These are phyloP conservation scores for Tricholoma saponaceum DNA, from an alignment of 768 basidiomycete genomes.

Conservation along the genomic window DNA sequence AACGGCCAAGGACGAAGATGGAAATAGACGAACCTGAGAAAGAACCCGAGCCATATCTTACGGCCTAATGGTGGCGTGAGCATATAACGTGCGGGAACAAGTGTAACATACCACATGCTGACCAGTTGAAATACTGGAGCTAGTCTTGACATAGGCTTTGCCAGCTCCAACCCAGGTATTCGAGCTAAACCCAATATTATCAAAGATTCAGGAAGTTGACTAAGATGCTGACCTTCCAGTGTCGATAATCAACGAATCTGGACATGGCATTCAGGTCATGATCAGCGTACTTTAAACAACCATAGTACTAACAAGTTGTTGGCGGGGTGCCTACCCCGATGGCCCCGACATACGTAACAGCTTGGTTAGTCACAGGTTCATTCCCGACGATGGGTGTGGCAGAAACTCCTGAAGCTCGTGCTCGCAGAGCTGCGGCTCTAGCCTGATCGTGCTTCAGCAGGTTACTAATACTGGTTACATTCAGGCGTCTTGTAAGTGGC, in stretches of 20 bases:
- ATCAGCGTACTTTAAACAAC: not conserved
- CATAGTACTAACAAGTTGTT: conserved; percentile 43
- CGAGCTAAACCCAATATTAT: conserved; percentile 39
- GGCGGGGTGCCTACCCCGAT: conserved; percentile 53
- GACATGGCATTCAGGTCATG: not conserved
- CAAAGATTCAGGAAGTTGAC: not conserved
- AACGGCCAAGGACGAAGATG: not conserved
- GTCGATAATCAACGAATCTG: conserved; percentile 55
- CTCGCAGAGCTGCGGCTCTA: conserved; percentile 42
- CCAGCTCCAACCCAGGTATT: conserved; percentile 69
- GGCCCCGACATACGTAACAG: conserved; percentile 40
- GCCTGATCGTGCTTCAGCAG: conserved; percentile 48
- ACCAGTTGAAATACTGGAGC: conserved; percentile 43
- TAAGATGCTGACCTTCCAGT: conserved; percentile 42
- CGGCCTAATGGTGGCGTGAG: conserved; percentile 33
- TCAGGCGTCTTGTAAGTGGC: conserved; percentile 52
- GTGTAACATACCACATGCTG: conserved; percentile 41
- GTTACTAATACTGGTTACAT: conserved; percentile 44
- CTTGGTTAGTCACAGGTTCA: conserved; percentile 31
- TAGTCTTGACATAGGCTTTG: conserved; percentile 40
- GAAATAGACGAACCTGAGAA: conserved; percentile 42
- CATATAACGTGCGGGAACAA: not conserved
- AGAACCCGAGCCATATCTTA: conserved; percentile 58
- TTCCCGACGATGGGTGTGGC: conserved; percentile 38
- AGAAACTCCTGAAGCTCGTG: conserved; percentile 27